Conservation (phyloP, 2,329 filamentous ascomycete genomes). For the Fusarium sp. region DNA sequence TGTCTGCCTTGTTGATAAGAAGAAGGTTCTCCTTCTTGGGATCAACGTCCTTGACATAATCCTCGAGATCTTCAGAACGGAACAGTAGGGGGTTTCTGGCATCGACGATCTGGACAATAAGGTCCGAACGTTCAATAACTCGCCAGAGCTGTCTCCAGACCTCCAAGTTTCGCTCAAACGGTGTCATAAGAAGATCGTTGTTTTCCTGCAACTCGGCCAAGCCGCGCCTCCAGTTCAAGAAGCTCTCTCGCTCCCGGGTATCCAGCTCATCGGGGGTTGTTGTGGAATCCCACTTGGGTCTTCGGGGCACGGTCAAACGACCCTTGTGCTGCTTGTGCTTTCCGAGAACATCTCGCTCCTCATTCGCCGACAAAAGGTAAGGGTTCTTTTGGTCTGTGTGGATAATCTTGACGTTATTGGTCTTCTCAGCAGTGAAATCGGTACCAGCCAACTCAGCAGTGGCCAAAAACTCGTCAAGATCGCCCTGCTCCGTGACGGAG, state of each 20-base stretch:
- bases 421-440: slow-evolving; percentile 98
- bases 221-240: slow-evolving; percentile 89
- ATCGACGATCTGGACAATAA: slow-evolving; percentile 98
- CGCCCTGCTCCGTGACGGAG: slow-evolving; percentile 96
- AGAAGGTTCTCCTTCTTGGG: slow-evolving; percentile 89
- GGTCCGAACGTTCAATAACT: slow-evolving; percentile 95
- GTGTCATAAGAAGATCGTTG: slow-evolving; percentile 95
- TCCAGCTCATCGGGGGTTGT: slow-evolving; percentile 90
- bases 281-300: slow-evolving; percentile 87
- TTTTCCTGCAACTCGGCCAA: slow-evolving; percentile 94
- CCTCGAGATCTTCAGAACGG: slow-evolving; percentile 91
- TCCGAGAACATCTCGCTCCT: slow-evolving; percentile 81
- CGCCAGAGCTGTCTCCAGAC: slow-evolving; percentile 99
- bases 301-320: slow-evolving; percentile 86
- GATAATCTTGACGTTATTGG: slow-evolving; percentile 99
- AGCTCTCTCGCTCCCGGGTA: slow-evolving; percentile 78
- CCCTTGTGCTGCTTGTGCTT: slow-evolving; percentile 87
- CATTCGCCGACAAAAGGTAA: slow-evolving; percentile 85
- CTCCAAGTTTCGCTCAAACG: slow-evolving; percentile 96
- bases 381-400: slow-evolving; percentile 97
- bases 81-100: slow-evolving; percentile 95
- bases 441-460: slow-evolving; percentile 98
- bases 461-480: slow-evolving; percentile 94
- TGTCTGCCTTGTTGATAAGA: slow-evolving; percentile 98
- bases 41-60: slow-evolving; percentile 94